Conservation (phyloP, 116 monocot genomes). For the Posidonia oceanica region DNA sequence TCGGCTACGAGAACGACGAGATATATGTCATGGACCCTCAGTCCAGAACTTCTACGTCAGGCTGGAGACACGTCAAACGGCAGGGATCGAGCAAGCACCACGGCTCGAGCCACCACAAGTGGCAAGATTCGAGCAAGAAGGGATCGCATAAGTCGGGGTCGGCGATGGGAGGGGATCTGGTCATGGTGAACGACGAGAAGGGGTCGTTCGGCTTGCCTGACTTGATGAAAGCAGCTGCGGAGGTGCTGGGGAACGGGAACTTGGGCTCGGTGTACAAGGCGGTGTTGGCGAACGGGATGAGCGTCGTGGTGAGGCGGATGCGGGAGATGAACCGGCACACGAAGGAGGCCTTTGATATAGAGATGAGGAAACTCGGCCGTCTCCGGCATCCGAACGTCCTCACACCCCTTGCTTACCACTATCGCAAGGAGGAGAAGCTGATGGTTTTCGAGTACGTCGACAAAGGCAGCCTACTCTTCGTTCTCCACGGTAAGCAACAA, state of each 20-base stretch:
- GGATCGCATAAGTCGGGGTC: neutral
- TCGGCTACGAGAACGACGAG: slow-evolving; percentile 7
- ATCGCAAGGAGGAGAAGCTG: slow-evolving; percentile 49
- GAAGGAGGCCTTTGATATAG: slow-evolving; percentile 32
- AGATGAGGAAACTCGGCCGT: slow-evolving; percentile 39
- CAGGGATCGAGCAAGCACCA: neutral
- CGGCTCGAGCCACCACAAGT: neutral
- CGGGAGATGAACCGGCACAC: slow-evolving; percentile 29
- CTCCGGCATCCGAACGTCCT: slow-evolving; percentile 41
- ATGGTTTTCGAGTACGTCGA: slow-evolving; percentile 38
- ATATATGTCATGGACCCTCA: neutral
- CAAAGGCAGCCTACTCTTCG: slow-evolving; percentile 37
- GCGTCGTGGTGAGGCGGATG: slow-evolving; percentile 54
- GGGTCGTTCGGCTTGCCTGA: slow-evolving; percentile 30
- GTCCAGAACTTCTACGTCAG: too few species aligned
- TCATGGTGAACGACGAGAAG: slow-evolving; percentile 48
- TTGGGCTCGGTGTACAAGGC: slow-evolving; percentile 58
- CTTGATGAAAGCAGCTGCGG: slow-evolving; percentile 60
- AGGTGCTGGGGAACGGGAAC: slow-evolving; percentile 43
- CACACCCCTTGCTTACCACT: slow-evolving; percentile 46
- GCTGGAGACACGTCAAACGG: neutral
- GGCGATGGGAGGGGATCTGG: slow-evolving; percentile 19
- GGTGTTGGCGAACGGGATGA: slow-evolving; percentile 24
- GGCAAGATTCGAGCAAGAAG: slow-evolving; percentile 7
- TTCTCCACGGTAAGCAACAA: slow-evolving; percentile 38